Evolutionary conservation across 2,329 filamentous ascomycete species (phyloP), one percentile per base, ranked within the genome.

Genomic region (Aspergillus novofumigatus): DNA sequence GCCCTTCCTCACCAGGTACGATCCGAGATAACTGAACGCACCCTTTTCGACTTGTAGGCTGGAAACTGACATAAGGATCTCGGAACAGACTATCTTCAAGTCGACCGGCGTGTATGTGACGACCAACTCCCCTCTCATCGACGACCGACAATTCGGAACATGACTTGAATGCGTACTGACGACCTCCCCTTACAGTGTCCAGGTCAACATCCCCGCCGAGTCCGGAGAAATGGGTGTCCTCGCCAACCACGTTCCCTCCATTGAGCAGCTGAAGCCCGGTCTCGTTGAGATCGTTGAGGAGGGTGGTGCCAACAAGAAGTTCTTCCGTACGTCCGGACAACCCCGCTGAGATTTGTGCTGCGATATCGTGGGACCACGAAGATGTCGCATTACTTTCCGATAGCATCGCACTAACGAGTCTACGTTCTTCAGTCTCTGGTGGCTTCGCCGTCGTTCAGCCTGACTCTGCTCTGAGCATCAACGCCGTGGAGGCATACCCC

Each of bases 191-290:
- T 86, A 80, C 66, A 83, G 80, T 74, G 87, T 97, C 74, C 94
- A 99, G 83, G 94, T 99, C 83, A 99, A 99, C 86, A 88, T 99
- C 73, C 89, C 94, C 77, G 94, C 94, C 74, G 94, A 96, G 79
- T 95, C 92, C 62, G 94, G 94, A 77, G 94, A 97, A 72, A 99
- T 99, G 94, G 94, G 94, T 89, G 89, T 99, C 71, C 89, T 99
- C 75, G 94, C 94, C 77, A 95, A 94, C 85, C 94, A 99, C 86
- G 94, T 99, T 72, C 92, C 94, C 65, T 92, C 92, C 62, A 97
- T 99, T 75, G 94, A 99, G 85, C 94, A 99, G 84, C 85, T 99
- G 79, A 96, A 95, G 86, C 92, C 94, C 61, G 94, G 94, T 73
- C 81, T 97, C 68, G 85, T 99, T 68, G 93, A 97, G 84, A 84